Base-by-base conservation (phyloP, 2,329 filamentous ascomycete genomes). In the Colletotrichum gloeosporioides region DNA sequence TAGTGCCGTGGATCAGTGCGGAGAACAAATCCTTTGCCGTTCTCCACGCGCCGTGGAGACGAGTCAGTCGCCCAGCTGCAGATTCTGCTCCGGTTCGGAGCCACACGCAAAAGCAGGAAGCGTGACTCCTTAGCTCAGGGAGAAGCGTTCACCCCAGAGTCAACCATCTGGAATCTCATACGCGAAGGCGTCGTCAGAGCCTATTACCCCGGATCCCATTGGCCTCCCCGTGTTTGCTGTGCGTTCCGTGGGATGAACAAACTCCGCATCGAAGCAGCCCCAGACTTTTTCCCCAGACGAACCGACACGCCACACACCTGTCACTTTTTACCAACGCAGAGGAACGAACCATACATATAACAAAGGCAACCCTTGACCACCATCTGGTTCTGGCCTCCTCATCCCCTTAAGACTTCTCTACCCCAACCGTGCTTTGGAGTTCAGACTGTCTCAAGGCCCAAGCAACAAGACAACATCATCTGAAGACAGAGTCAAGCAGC, bases 41-140 rank as follows among this genome's bases (percentile, higher is more conserved):
- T 66, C 70, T 65, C 74, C 74, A 74, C 74, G 27, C 55, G 34
- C 36, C 69, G 73, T 76, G 74, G 70, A 44, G 73, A 72, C 73
- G 73, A 68, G 69, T 73, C 73, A 76, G 70, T 76, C 44, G 25
- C 6, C 36, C 18, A 44, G 67, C 10, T 69, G 74, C 70, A 76
- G 74, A 76, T 49, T 76, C 62, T 76, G 74, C 74, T 74, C 74
- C 74, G 74, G 71, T 76, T 74, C 64, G 74, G 74, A 76, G 71
- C 10, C 70, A 44, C 29, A 39, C 57, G 57, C 64, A 63, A 31
- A 31, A n/a, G 29, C 74, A 62, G 61, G 44, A 65, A 44, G 32
- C 59, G 25, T 64, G 34, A 64, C 18, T 65, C 69, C 34, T 53
- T 53, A 34, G 18, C 36, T n/a, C 27, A 65, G 68, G 74, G 74